Percentiles rank a stretch among this genome's conserved stretches.
phyloP scores from a whole-genome alignment of 1,139 yeast genomes.

The Candida pseudocylindracea region DNA sequence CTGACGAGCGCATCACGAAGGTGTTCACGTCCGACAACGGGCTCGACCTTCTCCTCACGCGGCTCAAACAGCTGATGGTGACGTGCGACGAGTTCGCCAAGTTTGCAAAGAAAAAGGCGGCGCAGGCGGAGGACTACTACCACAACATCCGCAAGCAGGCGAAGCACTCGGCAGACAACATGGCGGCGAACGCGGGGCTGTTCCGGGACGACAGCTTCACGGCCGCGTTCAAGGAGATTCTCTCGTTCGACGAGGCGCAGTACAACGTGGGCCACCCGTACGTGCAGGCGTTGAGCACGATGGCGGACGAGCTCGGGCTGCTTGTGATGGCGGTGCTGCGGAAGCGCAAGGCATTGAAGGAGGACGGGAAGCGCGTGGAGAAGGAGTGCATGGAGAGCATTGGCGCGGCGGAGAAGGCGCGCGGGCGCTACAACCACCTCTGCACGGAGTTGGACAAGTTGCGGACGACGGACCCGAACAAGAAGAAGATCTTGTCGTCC shows the following conservation, averaged over 20 bases:
- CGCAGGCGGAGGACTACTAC: constrained; percentile 61
- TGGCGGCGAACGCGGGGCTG: constrained; percentile 8
- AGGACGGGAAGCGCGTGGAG: constrained; percentile 62
- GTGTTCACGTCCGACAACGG: constrained; percentile 12
- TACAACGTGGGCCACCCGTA: constrained; percentile 54
- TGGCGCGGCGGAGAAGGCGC: constrained; percentile 71
- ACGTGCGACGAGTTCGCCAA: constrained; percentile 74
- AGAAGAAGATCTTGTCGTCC: constrained; percentile 57
- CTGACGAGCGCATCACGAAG: constrained; percentile 2
- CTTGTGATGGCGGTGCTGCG: constrained; percentile 47
- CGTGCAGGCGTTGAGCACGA: constrained; percentile 57
- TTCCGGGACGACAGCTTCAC: constrained; percentile 53
- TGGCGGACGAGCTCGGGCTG: constrained; percentile 73
- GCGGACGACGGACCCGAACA: constrained; percentile 62
- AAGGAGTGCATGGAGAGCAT: constrained; percentile 72
- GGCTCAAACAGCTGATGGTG: constrained; percentile 58
- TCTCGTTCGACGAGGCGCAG: constrained; percentile 59
- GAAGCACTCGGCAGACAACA: constrained; percentile 26
- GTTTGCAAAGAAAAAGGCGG: constrained; percentile 59
- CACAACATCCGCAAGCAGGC: constrained; percentile 51
- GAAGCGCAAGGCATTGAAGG: constrained; percentile 56
- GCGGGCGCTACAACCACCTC: constrained; percentile 51
- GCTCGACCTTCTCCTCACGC: constrained; percentile 41
- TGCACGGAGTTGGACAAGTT: constrained; percentile 78
- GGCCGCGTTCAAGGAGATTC: constrained; percentile 38